A percentile compares a stretch with the other conserved stretches of the same genome.
Conservation (phyloP, 768 basidiomycete species). For the Hericium rajendrae region DNA sequence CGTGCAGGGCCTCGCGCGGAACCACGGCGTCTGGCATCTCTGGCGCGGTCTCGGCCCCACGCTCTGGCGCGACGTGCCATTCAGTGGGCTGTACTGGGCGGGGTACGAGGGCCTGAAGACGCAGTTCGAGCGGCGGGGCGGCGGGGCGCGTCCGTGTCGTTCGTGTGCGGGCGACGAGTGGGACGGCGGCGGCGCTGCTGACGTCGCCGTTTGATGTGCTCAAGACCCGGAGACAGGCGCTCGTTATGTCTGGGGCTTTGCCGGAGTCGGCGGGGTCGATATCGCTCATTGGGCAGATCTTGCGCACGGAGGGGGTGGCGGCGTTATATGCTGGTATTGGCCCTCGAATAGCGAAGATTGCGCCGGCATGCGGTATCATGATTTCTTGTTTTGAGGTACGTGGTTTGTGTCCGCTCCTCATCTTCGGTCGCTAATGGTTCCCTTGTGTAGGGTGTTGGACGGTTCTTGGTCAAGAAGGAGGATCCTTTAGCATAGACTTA, state of each 20-base stretch:
- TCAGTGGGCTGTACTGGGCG: slow-evolving; percentile 96
- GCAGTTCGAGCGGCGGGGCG: slow-evolving; percentile 42
- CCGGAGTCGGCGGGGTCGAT: slow-evolving; percentile 39
- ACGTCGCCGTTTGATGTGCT: slow-evolving; percentile 96
- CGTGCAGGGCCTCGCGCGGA: slow-evolving; percentile 47
- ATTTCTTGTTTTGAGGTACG: slow-evolving; percentile 88
- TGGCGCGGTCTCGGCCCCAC: slow-evolving; percentile 92
- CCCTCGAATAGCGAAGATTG: slow-evolving; percentile 90
- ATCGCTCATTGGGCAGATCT: slow-evolving; percentile 56
- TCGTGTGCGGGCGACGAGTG: slow-evolving; percentile 83
- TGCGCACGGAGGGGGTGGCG: slow-evolving; percentile 66
- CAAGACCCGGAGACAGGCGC: slow-evolving; percentile 87
- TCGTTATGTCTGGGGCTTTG: slow-evolving; percentile 49
- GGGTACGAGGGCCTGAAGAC: slow-evolving; percentile 82
- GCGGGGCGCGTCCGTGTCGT: slow-evolving; percentile 61
- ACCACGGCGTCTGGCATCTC: slow-evolving; percentile 58
- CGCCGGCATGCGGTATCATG: slow-evolving; percentile 98
- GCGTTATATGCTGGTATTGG: slow-evolving; percentile 79
- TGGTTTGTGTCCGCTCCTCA: neutral
- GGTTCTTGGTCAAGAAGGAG: slow-evolving; percentile 31
- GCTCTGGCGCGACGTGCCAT: slow-evolving; percentile 95
- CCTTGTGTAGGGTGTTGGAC: slow-evolving; percentile 46
- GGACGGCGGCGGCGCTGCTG: slow-evolving; percentile 74
- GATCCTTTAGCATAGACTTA: slow-evolving; percentile 6
- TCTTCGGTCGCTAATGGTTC: slow-evolving; percentile 11